These are phyloP conservation scores for Histomonas meleagridis DNA, from an alignment of 208 protist genomes.

Conservation along the genomic window DNA sequence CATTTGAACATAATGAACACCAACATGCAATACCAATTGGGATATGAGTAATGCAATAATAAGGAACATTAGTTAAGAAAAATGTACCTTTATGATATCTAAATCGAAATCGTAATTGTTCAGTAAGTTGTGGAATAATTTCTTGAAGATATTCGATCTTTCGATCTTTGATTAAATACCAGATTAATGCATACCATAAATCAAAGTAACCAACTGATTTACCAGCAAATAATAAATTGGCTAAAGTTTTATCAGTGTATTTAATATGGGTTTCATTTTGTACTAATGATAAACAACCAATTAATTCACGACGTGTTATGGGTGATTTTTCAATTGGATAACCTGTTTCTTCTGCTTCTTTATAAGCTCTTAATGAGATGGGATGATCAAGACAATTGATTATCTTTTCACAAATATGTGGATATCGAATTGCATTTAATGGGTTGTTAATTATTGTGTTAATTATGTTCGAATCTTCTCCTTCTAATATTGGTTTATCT, in stretches of 20 bases:
- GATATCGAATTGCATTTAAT: not conserved
- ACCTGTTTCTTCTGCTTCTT: not conserved
- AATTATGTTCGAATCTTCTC: not conserved
- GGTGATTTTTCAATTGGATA: not conserved
- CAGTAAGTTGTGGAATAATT: not conserved
- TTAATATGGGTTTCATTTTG: not conserved
- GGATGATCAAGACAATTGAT: not conserved
- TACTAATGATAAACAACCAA: not conserved
- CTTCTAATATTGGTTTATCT: not conserved
- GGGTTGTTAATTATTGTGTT: not conserved
- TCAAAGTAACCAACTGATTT: not conserved
- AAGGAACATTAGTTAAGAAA: not conserved
- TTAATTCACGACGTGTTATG: not conserved
- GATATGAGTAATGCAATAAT: not conserved
- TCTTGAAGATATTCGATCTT: not conserved
- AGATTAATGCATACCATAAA: not conserved
- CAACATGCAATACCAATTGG: not conserved
- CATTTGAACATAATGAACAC: too few species aligned
- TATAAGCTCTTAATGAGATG: not conserved
- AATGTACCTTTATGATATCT: not conserved
- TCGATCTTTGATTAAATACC: not conserved
- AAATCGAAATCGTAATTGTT: not conserved
- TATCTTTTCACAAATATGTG: not conserved
- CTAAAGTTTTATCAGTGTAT: not conserved
- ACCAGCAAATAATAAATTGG: not conserved